phyloP scores from a whole-genome alignment of 306 rosid species.

The Prunus kanzakura region DNA sequence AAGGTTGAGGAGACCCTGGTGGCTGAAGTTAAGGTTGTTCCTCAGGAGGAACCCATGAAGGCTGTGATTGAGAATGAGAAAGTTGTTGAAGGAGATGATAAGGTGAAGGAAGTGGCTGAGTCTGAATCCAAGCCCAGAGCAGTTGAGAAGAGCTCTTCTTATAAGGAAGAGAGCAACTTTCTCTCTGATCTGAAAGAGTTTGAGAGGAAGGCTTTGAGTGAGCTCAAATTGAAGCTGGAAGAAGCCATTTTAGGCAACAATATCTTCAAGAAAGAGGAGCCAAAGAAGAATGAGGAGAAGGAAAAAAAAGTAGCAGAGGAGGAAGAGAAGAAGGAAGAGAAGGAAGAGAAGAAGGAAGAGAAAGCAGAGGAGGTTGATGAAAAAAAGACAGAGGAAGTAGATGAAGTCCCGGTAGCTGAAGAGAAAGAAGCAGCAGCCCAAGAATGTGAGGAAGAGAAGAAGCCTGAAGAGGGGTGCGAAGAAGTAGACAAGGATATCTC shows the following conservation, averaged over 20 bases:
- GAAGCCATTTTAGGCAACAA: conserved; percentile 39
- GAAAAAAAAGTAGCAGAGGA: background rate
- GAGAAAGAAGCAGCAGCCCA: conserved; percentile 4
- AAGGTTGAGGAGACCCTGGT: conserved; percentile 32
- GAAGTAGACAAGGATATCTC: conserved; percentile 34
- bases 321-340: conserved; percentile 2
- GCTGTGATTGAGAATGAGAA: background rate
- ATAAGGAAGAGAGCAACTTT: conserved; percentile 44
- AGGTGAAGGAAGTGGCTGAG: conserved; percentile 20
- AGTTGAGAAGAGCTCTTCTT: conserved; percentile 43
- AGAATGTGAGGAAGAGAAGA: background rate
- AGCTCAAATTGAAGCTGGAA: conserved; percentile 28
- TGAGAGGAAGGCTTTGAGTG: conserved; percentile 36
- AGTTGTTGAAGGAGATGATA: background rate
- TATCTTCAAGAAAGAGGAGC: conserved; percentile 20
- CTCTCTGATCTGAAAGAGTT: conserved; percentile 41
- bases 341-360: background rate
- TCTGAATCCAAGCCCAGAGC: conserved; percentile 6
- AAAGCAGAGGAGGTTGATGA: background rate
- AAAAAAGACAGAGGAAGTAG: background rate
- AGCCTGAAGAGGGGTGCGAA: background rate
- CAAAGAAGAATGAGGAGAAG: conserved; percentile 11
- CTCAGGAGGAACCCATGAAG: conserved; percentile 16
- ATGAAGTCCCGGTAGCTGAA: background rate
- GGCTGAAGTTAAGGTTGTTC: conserved; percentile 21